Base-by-base conservation (phyloP, 2,329 filamentous ascomycete species). In the Penicillium hordei region DNA sequence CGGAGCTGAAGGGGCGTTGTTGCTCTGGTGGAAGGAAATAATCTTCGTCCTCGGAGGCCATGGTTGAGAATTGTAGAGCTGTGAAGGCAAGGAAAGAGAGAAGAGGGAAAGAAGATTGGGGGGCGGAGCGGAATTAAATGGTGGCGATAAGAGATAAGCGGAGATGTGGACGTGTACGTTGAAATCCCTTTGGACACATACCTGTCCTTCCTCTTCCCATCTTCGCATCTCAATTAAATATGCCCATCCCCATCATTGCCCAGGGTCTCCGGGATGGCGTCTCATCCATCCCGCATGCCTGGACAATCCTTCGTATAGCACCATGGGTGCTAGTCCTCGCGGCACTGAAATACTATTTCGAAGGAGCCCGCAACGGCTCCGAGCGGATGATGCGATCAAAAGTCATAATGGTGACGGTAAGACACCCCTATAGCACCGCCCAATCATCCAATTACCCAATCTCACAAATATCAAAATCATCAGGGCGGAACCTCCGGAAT, bases 371-470 rank as follows among this genome's bases (percentile, higher is more conserved):
- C 65, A 97, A 94, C 75, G 78, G 76, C 42, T 84, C 90, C 27
- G 92, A 96, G 72, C 84, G 91, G 58, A 83, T 89, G 55, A 92
- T 99, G 87, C 92, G 97, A 75, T 92, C 91, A 48, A 95, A 95
- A 72, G 91, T 99, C 48, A 83, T 97, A 44, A 88, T 99, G 81
- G 85, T 99, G 52, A 99, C 94, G 19, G 93, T 88, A 81, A 51
- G 78, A 23, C 9, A 39, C 29, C 34, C 29, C n/a, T 34, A 19
- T 4, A 39, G 4, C 31, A 12, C 5, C 10, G 7, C 2, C 21
- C 13, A 15, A 34, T 4, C 5, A n/a, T 2, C n/a, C 23, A 48
- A 49, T 7, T 42, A 31, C 36, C 6, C 6, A n/a, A 52, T 69
- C 49, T 73, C 38, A 57, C 39, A 8, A 15, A 34, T 1, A 38